Conservation (phyloP, 768 basidiomycete species). For the Boletus reticuloceps region DNA sequence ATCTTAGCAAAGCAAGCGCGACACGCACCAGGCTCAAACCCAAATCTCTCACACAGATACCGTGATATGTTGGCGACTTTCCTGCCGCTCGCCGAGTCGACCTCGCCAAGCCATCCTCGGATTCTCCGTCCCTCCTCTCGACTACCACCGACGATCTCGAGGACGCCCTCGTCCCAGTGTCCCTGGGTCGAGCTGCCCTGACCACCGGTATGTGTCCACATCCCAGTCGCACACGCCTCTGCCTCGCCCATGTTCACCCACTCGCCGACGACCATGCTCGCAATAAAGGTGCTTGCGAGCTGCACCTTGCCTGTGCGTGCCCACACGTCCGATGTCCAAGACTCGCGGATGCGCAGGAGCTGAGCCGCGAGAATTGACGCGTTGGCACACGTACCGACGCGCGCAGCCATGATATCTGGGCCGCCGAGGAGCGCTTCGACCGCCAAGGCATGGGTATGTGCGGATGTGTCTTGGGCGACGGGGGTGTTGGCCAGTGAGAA, state of each 20-base stretch:
- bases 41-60: slow-evolving; percentile 78
- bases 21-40: slow-evolving; percentile 67
- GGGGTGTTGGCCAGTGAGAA: slow-evolving; percentile 76
- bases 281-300: slow-evolving; percentile 73
- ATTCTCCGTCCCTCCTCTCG: slow-evolving; percentile 71
- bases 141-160: slow-evolving; percentile 77
- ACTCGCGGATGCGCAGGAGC: slow-evolving; percentile 74
- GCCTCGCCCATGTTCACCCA: slow-evolving; percentile 73
- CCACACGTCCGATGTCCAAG: slow-evolving; percentile 77
- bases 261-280: slow-evolving; percentile 67
- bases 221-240: slow-evolving; percentile 74
- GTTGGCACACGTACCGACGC: slow-evolving; percentile 71
- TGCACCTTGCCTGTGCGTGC: slow-evolving; percentile 72
- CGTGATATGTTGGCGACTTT: slow-evolving; percentile 65
- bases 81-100: slow-evolving; percentile 63
- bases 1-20: neutral
- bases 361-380: slow-evolving; percentile 74
- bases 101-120: slow-evolving; percentile 80
- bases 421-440: slow-evolving; percentile 77
- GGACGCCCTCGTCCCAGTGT: slow-evolving; percentile 76
- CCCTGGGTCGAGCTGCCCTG: slow-evolving; percentile 37
- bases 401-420: slow-evolving; percentile 71
- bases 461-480: slow-evolving; percentile 75
- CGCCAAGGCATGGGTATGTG: slow-evolving; percentile 72
- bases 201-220: slow-evolving; percentile 58